Conservation (phyloP, 805 yeast genomes). For the Schwanniomyces pseudopolymorphus region DNA sequence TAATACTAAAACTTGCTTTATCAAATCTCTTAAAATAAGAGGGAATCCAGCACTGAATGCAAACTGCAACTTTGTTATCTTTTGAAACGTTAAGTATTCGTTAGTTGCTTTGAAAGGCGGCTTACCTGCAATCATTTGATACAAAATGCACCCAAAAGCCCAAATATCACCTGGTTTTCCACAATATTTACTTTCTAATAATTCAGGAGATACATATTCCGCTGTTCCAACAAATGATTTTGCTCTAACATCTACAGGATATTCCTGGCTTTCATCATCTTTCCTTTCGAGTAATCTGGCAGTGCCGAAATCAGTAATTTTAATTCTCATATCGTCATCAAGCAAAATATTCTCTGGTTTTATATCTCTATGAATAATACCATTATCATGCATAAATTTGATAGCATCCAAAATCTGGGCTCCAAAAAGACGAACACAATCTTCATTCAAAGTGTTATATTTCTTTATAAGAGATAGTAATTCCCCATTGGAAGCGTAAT, state of each 20-base stretch:
- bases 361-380: conserved; percentile 78
- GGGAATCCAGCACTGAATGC: conserved; percentile 72
- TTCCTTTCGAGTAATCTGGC: conserved; percentile 67
- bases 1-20: conserved; percentile 63
- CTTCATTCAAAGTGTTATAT: conserved; percentile 70
- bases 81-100: conserved; percentile 79
- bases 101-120: conserved; percentile 84
- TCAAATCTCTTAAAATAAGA: conserved; percentile 59
- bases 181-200: conserved; percentile 67
- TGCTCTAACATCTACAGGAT: conserved; percentile 68
- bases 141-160: conserved; percentile 62
- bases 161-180: conserved; percentile 62
- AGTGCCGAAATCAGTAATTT: conserved; percentile 83
- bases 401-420: conserved; percentile 77
- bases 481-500: conserved; percentile 81
- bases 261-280: conserved; percentile 46
- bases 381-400: conserved; percentile 68
- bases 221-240: conserved; percentile 86
- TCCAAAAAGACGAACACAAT: conserved; percentile 62
- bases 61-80: conserved; percentile 74
- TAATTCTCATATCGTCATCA: conserved; percentile 58
- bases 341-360: conserved; percentile 80
- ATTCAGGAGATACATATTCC: conserved; percentile 80
- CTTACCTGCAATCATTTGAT: conserved; percentile 64
- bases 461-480: conserved; percentile 64